A percentile compares a stretch with the other conserved stretches of the same genome.
Conservation (phyloP, 83 land plant species). For the Larix sibirica region DNA sequence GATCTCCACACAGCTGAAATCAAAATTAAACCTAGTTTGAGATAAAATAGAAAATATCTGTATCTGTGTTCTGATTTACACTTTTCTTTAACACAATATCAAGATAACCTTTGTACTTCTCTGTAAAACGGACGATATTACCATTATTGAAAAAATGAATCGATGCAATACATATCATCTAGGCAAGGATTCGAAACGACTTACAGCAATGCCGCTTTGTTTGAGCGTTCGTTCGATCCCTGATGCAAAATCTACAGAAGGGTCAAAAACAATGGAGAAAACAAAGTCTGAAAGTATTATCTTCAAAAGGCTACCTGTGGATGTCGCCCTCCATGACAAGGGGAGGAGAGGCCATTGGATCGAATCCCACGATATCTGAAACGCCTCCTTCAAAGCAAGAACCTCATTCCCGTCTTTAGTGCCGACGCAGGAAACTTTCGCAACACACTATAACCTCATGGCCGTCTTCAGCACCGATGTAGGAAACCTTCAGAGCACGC, state of each 20-base stretch:
- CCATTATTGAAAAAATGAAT: slow-evolving; percentile 18
- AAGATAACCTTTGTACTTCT: slow-evolving; percentile 10
- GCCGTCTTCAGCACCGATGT: too few species aligned
- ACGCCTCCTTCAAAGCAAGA: too few species aligned
- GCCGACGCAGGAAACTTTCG: slow-evolving; percentile 29
- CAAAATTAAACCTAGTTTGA: too few species aligned
- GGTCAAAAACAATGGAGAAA: slow-evolving; percentile 23
- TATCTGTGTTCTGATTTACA: neutral
- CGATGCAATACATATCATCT: neutral
- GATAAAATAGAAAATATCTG: neutral
- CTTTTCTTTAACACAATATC: neutral
- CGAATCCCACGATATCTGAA: too few species aligned
- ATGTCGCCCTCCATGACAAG: slow-evolving; percentile 24
- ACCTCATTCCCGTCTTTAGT: neutral
- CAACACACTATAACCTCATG: too few species aligned
- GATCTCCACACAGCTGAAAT: too few species aligned
- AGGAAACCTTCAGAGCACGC: too few species aligned
- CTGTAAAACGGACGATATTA: slow-evolving; percentile 28
- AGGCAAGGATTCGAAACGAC: neutral
- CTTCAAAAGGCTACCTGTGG: slow-evolving; percentile 22
- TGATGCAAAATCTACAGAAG: slow-evolving; percentile 17
- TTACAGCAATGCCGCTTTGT: slow-evolving; percentile 39
- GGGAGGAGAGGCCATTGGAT: neutral
- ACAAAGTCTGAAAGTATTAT: slow-evolving; percentile 34
- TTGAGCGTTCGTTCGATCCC: slow-evolving; percentile 49